Base-by-base conservation (phyloP, 345 rosid species). In the Eutrema yunnanense region DNA sequence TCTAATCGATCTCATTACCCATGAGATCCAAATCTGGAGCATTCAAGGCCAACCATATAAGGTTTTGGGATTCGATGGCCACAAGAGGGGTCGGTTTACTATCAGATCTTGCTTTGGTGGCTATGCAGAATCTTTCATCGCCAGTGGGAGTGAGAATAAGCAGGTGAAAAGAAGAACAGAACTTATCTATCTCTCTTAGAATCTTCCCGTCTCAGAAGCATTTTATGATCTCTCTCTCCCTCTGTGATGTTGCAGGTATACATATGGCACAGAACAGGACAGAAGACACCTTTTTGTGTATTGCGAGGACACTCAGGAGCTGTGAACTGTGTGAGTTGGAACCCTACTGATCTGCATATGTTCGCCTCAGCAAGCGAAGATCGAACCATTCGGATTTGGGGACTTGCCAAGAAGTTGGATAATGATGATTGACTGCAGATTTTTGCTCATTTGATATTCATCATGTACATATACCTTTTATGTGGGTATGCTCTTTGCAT, bases 91-190 rank as follows among this genome's bases (percentile, higher is more conserved):
- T 38, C 80, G 87, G 14, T 82, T 86, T 69, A 71, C 83, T 10
- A 83, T 88, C 51, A 78, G 84, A 50, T 86, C 90, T 29, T 86
- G 93, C 79, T 83, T 86, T 78, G 93, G 93, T 71, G 90, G 90
- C 46, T 77, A 74, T 27, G 59, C 59, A 43, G 78, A 84, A 37
- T 12, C 59, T 67, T 84, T 88, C 75, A 57, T 88, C 43, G 93
- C 90, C 16, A 81, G 87, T 71, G 90, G 89, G 33, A 88, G 89
- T 57, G 90, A 86, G 65, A 86, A 84, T 68, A 83, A 85, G 6
- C 85, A 82, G 87, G 93, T 88, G 73, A 4, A 12, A 9, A 30
- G 5, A 30, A 3, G 5, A 30, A 30, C 33, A 30, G 2, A 36
- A 36, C 38, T 36, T 36, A 36, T 36, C 38, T 36, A 36, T 14